phyloP scores from a whole-genome alignment of 345 rosid species.

The Brassica juncea region DNA sequence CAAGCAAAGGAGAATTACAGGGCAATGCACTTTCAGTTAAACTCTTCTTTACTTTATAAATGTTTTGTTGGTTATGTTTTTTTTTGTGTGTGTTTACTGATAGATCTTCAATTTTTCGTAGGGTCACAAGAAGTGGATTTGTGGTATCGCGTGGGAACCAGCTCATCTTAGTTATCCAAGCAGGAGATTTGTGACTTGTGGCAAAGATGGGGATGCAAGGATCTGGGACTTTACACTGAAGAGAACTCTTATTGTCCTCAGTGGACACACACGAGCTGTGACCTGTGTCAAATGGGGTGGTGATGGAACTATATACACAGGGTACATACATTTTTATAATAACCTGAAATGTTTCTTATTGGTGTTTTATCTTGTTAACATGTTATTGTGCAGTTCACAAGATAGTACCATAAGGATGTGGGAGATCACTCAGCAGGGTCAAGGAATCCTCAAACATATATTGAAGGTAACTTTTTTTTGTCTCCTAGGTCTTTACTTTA shows the following conservation, averaged over 20 bases:
- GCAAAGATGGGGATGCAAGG: not conserved
- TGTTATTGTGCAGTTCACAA: not conserved
- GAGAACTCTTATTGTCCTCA: not conserved
- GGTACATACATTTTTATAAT: not conserved
- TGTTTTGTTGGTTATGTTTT: not conserved
- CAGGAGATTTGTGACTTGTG: not conserved
- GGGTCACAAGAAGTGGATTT: not conserved
- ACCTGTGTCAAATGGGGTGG: not conserved
- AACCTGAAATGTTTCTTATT: not conserved
- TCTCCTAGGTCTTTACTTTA: not conserved
- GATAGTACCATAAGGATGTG: not conserved
- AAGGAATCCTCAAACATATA: not conserved
- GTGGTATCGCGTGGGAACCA: not conserved
- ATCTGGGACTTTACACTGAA: not conserved
- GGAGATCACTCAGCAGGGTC: not conserved
- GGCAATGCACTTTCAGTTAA: not conserved
- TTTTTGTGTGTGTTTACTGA: not conserved
- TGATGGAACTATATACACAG: not conserved
- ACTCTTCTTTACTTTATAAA: not conserved
- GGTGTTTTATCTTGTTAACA: not conserved
- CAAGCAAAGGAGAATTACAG: not conserved
- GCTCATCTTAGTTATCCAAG: not conserved
- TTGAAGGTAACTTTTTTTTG: not conserved
- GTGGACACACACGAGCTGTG: not conserved
- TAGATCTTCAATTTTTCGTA: not conserved